These are phyloP conservation scores for Paspalum vaginatum DNA, from an alignment of 176 grass and related monocot genomes.

Conservation along the genomic window DNA sequence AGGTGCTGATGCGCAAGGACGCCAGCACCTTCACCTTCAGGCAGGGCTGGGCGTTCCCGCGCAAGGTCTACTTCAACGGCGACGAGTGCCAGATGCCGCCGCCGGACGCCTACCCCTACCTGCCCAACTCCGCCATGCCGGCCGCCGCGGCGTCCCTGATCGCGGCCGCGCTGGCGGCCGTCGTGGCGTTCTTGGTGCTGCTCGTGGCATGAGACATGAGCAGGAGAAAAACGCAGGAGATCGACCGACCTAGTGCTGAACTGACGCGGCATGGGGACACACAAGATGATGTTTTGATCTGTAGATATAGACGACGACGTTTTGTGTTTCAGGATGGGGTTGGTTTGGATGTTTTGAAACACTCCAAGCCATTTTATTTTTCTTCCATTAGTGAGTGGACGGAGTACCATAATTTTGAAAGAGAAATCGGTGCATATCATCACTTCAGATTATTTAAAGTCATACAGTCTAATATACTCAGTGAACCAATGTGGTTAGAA, in stretches of 20 bases:
- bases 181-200: slow-evolving; percentile 8
- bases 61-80: slow-evolving; percentile 97
- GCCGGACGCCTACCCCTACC: slow-evolving; percentile 71
- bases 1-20: slow-evolving; percentile 84
- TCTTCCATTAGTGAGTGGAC: neutral
- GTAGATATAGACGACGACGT: slow-evolving; percentile 18
- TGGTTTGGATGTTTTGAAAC: neutral
- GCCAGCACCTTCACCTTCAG: slow-evolving; percentile 71
- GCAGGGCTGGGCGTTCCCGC: slow-evolving; percentile 95
- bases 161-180: neutral
- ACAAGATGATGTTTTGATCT: neutral
- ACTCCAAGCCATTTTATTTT: neutral
- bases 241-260: neutral
- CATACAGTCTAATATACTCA: too few species aligned
- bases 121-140: slow-evolving; percentile 58
- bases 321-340: slow-evolving; percentile 21
- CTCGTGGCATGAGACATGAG: slow-evolving; percentile 28
- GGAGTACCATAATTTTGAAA: neutral
- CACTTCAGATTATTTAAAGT: neutral
- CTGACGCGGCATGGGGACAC: neutral
- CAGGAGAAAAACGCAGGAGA: neutral
- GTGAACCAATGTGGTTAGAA: too few species aligned
- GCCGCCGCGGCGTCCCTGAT: neutral
- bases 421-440: neutral
- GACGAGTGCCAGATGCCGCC: slow-evolving; percentile 85